Conservation (phyloP, 306 rosid species). For the Comarum palustre region DNA sequence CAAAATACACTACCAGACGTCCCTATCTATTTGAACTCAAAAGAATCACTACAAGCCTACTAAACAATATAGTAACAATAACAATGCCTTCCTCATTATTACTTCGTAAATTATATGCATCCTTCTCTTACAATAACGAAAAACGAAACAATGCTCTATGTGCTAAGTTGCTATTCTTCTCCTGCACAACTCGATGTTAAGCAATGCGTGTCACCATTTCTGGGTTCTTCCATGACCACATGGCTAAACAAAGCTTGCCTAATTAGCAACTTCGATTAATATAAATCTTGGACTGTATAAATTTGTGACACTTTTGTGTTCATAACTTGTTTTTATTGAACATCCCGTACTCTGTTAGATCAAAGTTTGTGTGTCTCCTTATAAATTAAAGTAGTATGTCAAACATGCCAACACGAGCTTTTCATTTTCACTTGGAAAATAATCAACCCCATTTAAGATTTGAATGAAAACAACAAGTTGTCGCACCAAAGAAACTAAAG, state of each 20-base stretch:
- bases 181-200: background rate
- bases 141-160: background rate
- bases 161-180: conserved; percentile 3
- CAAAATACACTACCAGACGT: conserved; percentile 10
- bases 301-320: too few species aligned
- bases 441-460: too few species aligned
- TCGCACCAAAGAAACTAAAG: too few species aligned
- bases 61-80: background rate
- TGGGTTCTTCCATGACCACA: background rate
- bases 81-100: conserved; percentile 16
- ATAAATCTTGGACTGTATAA: background rate
- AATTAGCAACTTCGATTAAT: conserved; percentile 6
- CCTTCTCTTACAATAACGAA: background rate
- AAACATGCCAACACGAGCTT: too few species aligned
- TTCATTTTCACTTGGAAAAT: too few species aligned
- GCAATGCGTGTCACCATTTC: background rate
- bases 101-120: background rate
- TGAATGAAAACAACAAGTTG: too few species aligned
- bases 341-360: too few species aligned
- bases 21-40: conserved; percentile 18
- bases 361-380: too few species aligned
- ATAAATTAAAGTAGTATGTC: too few species aligned
- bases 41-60: conserved; percentile 9
- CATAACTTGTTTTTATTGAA: too few species aligned
- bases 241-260: background rate